Evolutionary conservation across 2,329 filamentous ascomycete species (phyloP).

Genomic region (Paramyrothecium sp.): DNA sequence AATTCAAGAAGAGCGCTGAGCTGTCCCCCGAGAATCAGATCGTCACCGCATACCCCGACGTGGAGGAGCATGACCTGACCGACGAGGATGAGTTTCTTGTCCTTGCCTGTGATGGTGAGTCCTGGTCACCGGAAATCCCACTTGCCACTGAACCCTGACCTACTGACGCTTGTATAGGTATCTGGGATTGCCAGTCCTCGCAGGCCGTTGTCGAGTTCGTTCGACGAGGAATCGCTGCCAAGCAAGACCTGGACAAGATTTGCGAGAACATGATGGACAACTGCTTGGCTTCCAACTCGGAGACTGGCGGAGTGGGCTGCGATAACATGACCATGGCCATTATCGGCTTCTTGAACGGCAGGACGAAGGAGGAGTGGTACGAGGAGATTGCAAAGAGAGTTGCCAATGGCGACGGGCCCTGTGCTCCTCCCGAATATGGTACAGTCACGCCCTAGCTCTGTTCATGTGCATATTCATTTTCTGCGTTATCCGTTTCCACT

Average conservation of each 20-base stretch:
- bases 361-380: conserved; percentile 97
- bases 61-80: conserved; percentile 84
- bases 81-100: conserved; percentile 96
- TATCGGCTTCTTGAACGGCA: conserved; percentile 84
- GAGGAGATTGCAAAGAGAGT: conserved; percentile 92
- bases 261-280: conserved; percentile 99
- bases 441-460: conserved; percentile 53
- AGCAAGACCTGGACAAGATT: conserved; percentile 91
- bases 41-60: conserved; percentile 94
- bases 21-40: conserved; percentile 98
- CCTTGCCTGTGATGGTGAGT: conserved; percentile 85
- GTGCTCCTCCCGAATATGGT: conserved; percentile 99
- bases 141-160: conserved; percentile 5
- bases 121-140: neutral
- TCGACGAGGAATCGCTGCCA: conserved; percentile 90
- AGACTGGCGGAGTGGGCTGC: conserved; percentile 95
- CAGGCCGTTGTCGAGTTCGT: conserved; percentile 98
- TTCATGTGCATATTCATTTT: conserved; percentile 2
- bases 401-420: conserved; percentile 94
- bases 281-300: conserved; percentile 94
- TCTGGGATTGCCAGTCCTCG: conserved; percentile 99
- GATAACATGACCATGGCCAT: conserved; percentile 99
- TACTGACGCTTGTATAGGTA: conserved; percentile 59
- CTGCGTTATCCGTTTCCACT: conserved; percentile 3
- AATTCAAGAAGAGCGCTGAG: conserved; percentile 99